Conservation (phyloP, 129 eudicot species). For the Chrysanthemum lavandulifolium region DNA sequence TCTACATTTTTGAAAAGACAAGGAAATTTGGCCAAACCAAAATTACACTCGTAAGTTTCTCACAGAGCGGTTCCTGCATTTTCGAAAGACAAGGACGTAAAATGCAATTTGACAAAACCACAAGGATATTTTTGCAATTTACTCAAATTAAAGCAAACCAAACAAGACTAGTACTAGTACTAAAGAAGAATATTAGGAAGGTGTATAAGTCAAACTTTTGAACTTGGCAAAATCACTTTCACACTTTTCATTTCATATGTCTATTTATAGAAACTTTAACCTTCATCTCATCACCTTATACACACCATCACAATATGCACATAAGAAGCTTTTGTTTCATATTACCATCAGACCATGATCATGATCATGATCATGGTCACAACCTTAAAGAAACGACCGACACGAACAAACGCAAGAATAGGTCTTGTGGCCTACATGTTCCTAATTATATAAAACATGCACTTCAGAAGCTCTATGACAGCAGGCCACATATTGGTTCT, state of each 20-base stretch:
- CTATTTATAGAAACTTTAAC: neutral
- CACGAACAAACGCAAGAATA: constrained; percentile 24
- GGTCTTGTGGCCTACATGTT: constrained; percentile 28
- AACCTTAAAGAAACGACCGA: constrained; percentile 4
- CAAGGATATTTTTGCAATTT: no score
- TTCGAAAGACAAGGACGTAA: no score
- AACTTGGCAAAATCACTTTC: neutral
- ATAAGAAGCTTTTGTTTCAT: constrained; percentile 51
- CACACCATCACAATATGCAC: constrained; percentile 45
- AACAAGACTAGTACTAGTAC: no score
- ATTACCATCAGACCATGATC: constrained; percentile 49
- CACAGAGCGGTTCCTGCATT: no score
- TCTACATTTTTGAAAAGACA: no score
- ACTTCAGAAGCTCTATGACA: constrained; percentile 34
- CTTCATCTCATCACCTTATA: constrained; percentile 8
- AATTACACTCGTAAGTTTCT: no score
- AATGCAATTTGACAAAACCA: no score
- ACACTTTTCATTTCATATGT: constrained; percentile 1
- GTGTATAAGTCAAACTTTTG: no score
- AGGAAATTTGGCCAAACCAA: no score
- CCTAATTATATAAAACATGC: constrained; percentile 26
- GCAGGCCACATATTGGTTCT: neutral
- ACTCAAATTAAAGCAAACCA: no score
- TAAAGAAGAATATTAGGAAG: no score
- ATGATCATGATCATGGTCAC: constrained; percentile 18